Evolutionary conservation across 345 rosid species (phyloP), one percentile per base, ranked within the genome.

Genomic region (Eucalyptus shirleyi): DNA sequence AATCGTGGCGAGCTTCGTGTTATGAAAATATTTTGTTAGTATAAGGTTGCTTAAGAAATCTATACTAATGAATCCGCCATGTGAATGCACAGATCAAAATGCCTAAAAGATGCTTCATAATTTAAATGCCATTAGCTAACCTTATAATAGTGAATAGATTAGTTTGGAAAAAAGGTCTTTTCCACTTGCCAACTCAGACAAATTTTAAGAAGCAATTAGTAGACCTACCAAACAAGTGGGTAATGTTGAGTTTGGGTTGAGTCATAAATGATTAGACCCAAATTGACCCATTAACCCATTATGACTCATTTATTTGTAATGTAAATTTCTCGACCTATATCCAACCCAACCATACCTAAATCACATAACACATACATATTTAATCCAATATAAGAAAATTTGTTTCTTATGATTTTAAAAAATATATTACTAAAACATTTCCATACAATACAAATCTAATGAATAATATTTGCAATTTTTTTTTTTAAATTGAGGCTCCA

Each of bases 161-260:
- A 5, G 67, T 60, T 26, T 60, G 15, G 30, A 26, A 28, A 60
- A n/a, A 5, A 60, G 13, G n/a, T 60, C 32, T 60, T 60, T 28
- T 28, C 67, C 60, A 19, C 60, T 21, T 55, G 60, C 60, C 60
- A 55, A 19, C 60, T 55, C 60, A 55, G 4, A 23, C 60, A 55
- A 23, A 21, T 55, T 55, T 55, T 21, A 55, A 2, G 3, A 55
- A 55, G 60, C 28, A 55, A 55, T 23, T 9, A 8, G 3, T 56
- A 56, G 3, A 56, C 6, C 6, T 56, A 0, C 10, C 62, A 56
- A 56, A 56, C 0, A 11, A 1, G 30, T 24, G 6, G 30, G 30
- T 56, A 1, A 10, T 51, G 1, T 51, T 2, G 0, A 6, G 28
- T 56, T 24, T 56, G 3, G 62, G 14, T 24, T 6, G 1, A 56